These are phyloP conservation scores for Dictyostelium intermedium DNA, from an alignment of 78 protist species.

Conservation along the genomic window DNA sequence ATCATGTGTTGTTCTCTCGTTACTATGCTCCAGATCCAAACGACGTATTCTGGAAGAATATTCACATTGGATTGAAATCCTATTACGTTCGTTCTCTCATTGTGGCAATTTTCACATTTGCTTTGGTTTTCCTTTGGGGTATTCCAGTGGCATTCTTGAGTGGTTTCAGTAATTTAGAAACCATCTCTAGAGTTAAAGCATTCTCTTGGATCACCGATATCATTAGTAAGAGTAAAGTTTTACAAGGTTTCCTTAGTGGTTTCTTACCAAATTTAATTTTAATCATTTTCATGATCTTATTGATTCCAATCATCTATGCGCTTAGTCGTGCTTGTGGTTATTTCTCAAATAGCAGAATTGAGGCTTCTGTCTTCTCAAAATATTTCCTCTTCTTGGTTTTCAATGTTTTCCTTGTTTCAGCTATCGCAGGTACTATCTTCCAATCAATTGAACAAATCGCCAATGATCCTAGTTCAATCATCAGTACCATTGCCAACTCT, in stretches of 20 bases:
- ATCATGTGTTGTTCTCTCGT: not conserved
- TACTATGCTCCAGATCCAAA: constrained; percentile 71
- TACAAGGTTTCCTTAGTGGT: constrained; percentile 81
- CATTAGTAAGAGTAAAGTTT: not conserved
- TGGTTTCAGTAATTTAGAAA: constrained; percentile 65
- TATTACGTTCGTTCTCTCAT: constrained; percentile 25
- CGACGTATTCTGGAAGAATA: constrained; percentile 73
- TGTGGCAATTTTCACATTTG: constrained; percentile 18
- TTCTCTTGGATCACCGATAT: constrained; percentile 66
- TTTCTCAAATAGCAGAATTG: constrained; percentile 13
- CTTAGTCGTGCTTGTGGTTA: constrained; percentile 20
- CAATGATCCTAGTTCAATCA: constrained; percentile 24
- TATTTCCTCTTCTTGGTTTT: constrained; percentile 70
- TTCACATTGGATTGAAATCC: constrained; percentile 17
- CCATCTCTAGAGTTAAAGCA: constrained; percentile 44
- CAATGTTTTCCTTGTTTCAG: constrained; percentile 80
- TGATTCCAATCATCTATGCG: constrained; percentile 53
- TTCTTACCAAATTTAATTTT: constrained; percentile 62
- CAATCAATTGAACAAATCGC: constrained; percentile 70
- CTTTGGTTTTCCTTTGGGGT: constrained; percentile 67
- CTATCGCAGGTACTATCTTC: constrained; percentile 80
- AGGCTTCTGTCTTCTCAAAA: constrained; percentile 47
- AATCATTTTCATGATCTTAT: constrained; percentile 68
- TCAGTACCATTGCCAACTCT: constrained; percentile 37
- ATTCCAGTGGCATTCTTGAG: constrained; percentile 72